Base-by-base conservation (phyloP, 176 grass and related monocot genomes). In the Carex scoparia region DNA sequence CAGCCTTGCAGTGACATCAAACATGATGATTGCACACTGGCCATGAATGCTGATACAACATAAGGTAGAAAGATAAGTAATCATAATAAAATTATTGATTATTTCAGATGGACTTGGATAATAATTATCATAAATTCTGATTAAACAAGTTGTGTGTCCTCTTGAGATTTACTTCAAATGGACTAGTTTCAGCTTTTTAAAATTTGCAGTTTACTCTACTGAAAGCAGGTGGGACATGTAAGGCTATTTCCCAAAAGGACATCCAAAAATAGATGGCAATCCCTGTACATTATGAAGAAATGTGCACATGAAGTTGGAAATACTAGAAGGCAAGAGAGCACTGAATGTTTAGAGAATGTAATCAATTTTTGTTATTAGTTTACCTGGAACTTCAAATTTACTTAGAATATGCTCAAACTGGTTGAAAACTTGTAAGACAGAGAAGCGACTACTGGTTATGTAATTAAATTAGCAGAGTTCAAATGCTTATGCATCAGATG, bases 21-120 rank as follows among this genome's bases (percentile, higher is more conserved):
- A 93, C 91, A 93, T 88, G 59, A 93, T 90, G 35, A 93, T 90
- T 81, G 84, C 86, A 82, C 91, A 90, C 60, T 93, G 91, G 3
- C 91, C 91, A 70, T 93, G 84, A 28, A 90, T 88, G 59, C 88
- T 93, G 81, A 23, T 61, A 74, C 37, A 58, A 68, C 30, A 7
- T 74, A 74, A 74, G 42, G 38, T 72, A 46, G 15, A 72, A 48
- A 37, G 13, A 38, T 69, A 15, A 16, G 48, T 27, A 27, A 44
- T 48, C 46, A 48, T 48, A 48, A 46, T 74, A 23, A 23, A 23
- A 23, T 23, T 23, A 23, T 23, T 23, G 23, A 35, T 35, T 28
- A 53, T 74, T 51, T 74, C 10, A 51, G 10, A 51, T n/a, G 18
- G 42, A 13, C 70, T 53, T 53, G 8, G 48, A 53, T 74, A 46